Base-by-base conservation (phyloP, 139 green algal species). In the Parachlorella kessleri region DNA sequence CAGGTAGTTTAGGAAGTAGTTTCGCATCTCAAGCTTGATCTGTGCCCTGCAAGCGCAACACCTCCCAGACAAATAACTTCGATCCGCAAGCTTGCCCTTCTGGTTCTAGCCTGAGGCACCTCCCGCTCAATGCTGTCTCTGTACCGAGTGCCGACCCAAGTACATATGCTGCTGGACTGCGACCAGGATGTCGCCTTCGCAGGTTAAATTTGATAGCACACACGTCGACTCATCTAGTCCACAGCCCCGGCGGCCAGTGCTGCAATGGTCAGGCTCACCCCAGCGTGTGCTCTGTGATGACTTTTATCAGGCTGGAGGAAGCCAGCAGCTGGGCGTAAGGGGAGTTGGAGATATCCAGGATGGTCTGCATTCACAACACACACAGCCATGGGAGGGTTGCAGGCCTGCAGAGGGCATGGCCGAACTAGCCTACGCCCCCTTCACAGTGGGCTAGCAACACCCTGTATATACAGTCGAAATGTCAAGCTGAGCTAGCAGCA, bases 311-410 rank as follows among this genome's bases (percentile, higher is more conserved):
- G 73, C 85, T 95, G 32, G 91, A 93, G 14, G 90, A 87, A 3
- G 96, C 96, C 70, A 99, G 84, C 30, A 98, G 81, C 78, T 99
- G 96, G 4, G 97, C 97, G 86, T 99, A 99, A 0, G 95, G 89
- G 0, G 91, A 97, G 7, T 78, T 69, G 24, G 91, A 95, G 75
- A 88, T 94, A 85, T 99, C 95, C 65, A 99, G 84, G 64, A 99
- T 95, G 39, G 89, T 87, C 91, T 98, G 91, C 66, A 84, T 9
- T 3, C 32, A 73, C 0, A 35, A 53, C n/a, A n/a, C n/a, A n/a
- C n/a, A n/a, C n/a, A n/a, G n/a, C n/a, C n/a, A n/a, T n/a, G n/a
- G n/a, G n/a, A n/a, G n/a, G n/a, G n/a, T n/a, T n/a, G n/a, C n/a
- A n/a, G n/a, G n/a, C n/a, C n/a, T n/a, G n/a, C n/a, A n/a, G 30